Base-by-base conservation (phyloP, 768 basidiomycete species). In the Omphalotus guepiniiformis region DNA sequence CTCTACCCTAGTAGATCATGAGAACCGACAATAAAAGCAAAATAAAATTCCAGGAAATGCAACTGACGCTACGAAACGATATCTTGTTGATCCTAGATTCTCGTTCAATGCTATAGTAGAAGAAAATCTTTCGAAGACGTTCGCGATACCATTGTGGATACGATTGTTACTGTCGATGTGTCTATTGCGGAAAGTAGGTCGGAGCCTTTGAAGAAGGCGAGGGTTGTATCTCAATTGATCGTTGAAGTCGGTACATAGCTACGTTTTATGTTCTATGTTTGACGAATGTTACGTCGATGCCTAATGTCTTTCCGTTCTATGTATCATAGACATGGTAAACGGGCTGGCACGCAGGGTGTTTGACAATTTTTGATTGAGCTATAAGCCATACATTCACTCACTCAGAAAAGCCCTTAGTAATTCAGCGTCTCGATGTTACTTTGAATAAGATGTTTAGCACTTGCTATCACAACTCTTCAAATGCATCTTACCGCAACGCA, bases 261-360 rank as follows among this genome's bases (percentile, higher is more conserved):
- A n/a, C n/a, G n/a, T n/a, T n/a, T n/a, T n/a, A n/a, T n/a, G n/a
- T n/a, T n/a, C n/a, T n/a, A n/a, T n/a, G n/a, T n/a, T n/a, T n/a
- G n/a, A n/a, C n/a, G n/a, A n/a, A n/a, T n/a, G n/a, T n/a, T n/a
- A n/a, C n/a, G n/a, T n/a, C n/a, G n/a, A 4, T 28, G 51, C 4
- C 9, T 46, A 4, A 6, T 15, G 1, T 26, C 11, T 21, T 15
- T 6, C n/a, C 13, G 4, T 23, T n/a, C 32, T 7, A 4, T 7
- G 26, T 29, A 6, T 19, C 15, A 26, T 35, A 67, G 67, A 69
- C 26, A 69, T 67, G 66, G n/a, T 67, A 16, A 66, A 68, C 30
- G 41, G 32, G n/a, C 1, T 1, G 7, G 51, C 66, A 67, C 16
- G 66, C 67, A 3, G 67, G 56, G 9, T 66, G 63, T 35, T 47